Conservation (phyloP, 2,329 filamentous ascomycete genomes). For the Trichoderma sp. region DNA sequence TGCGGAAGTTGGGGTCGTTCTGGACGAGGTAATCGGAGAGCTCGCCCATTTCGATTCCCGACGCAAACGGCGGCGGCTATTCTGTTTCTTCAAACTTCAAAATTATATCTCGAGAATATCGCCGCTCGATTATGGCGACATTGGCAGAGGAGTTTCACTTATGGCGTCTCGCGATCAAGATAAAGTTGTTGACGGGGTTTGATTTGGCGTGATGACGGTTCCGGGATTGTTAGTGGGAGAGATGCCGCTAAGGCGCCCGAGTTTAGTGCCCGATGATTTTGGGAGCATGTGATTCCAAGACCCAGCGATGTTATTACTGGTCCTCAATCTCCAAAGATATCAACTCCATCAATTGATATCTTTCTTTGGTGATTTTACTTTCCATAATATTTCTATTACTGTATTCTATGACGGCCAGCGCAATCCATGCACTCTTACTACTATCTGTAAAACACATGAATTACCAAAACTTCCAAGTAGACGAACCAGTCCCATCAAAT, state of each 20-base stretch:
- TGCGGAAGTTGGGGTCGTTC: constrained; percentile 63
- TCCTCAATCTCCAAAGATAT: background rate
- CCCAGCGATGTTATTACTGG: background rate
- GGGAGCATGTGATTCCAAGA: constrained; percentile 1
- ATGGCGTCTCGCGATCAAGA: background rate
- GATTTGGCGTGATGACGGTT: background rate
- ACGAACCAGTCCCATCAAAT: too few species aligned
- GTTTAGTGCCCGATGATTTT: constrained; percentile 1
- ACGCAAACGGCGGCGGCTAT: background rate
- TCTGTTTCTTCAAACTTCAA: background rate
- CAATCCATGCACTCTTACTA: background rate
- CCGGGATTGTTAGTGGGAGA: background rate
- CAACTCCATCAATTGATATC: background rate
- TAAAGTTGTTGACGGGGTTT: background rate
- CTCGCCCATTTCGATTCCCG: constrained; percentile 54
- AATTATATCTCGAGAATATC: background rate
- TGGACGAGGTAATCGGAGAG: constrained; percentile 67
- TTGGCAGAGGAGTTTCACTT: background rate
- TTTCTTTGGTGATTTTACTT: background rate
- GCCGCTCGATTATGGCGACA: background rate
- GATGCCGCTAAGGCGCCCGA: background rate
- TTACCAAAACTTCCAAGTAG: background rate
- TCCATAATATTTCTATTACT: too few species aligned
- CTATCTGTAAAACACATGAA: background rate
- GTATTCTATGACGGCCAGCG: too few species aligned